Base-by-base conservation (phyloP, 176 grass and related monocot genomes). In the Echinochloa phyllopogon region DNA sequence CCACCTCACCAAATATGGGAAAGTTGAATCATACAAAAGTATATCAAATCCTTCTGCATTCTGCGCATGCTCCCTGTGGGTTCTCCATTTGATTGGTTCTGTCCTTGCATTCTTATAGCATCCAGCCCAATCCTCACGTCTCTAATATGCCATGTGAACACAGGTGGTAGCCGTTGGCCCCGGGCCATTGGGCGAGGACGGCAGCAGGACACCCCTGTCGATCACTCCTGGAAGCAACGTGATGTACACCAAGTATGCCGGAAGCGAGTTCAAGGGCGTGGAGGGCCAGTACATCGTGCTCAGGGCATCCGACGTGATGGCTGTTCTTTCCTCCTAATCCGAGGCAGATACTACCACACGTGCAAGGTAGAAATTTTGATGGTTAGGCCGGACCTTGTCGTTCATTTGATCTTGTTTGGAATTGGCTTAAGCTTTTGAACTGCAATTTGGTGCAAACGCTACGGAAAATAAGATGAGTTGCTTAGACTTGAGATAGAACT, bases 211-310 rank as follows among this genome's bases (percentile, higher is more conserved):
- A 4, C 76, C 89, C 10, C 43, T 89, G 76, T 21, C 36, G 6
- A 75, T 94, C 58, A 70, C 76, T 51, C 59, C 87, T 5, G 92
- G 92, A 66, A 94, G 77, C 72, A 78, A 45, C 0, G 87, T 91
- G 38, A 74, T 94, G 65, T 89, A 89, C 81, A 85, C 76, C 17
- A 94, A 91, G 61, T 94, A 89, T 7, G 89, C 89, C 0, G 89
- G 92, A 49, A 94, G 52, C 0, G 92, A 94, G 77, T 94, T 94
- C 81, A 89, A 94, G 80, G 85, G 89, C 9, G 13, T 69, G 18
- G 92, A 89, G 36, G 89, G 89, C n/a, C 72, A 89, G 11, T 91
- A 87, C 56, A 87, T 91, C 8, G 89, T 89, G 86, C 87, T 94
- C 42, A 89, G 61, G 72, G 84, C 55, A 25, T 91, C 92, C 17